phyloP scores from a whole-genome alignment of 192 early-diverging fungal genomes.

The Piromyces sp. region DNA sequence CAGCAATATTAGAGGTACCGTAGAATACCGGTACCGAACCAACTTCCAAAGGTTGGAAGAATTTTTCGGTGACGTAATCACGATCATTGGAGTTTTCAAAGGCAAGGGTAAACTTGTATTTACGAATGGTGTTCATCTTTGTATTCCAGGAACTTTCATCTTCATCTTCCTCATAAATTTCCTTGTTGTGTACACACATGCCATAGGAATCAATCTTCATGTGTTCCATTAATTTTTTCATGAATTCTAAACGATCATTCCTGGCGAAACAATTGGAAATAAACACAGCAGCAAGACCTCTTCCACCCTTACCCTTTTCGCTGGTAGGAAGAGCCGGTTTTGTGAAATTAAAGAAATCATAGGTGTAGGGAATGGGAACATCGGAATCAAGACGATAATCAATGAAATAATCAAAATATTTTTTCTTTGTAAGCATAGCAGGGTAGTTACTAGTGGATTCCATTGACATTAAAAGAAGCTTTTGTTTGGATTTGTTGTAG shows the following conservation, averaged over 20 bases:
- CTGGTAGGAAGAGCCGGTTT: not conserved
- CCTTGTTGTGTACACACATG: not conserved
- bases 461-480: not conserved
- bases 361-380: not conserved
- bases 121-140: not conserved
- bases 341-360: not conserved
- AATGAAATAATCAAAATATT: not conserved
- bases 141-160: not conserved
- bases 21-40: not conserved
- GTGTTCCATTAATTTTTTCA: not conserved
- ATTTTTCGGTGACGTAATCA: slow-evolving; percentile 2
- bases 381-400: slow-evolving; percentile 1
- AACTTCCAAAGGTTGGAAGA: not conserved
- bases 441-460: not conserved
- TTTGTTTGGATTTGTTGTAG: not conserved
- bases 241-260: not conserved
- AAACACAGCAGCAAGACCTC: not conserved
- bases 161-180: not conserved
- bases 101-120: not conserved
- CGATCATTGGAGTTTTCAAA: not conserved
- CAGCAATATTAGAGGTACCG: not conserved
- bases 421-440: not conserved
- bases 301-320: not conserved
- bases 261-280: not conserved
- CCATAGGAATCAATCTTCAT: not conserved